Conservation (phyloP, 305 asterid genomes). For the Fraxinus nigra region DNA sequence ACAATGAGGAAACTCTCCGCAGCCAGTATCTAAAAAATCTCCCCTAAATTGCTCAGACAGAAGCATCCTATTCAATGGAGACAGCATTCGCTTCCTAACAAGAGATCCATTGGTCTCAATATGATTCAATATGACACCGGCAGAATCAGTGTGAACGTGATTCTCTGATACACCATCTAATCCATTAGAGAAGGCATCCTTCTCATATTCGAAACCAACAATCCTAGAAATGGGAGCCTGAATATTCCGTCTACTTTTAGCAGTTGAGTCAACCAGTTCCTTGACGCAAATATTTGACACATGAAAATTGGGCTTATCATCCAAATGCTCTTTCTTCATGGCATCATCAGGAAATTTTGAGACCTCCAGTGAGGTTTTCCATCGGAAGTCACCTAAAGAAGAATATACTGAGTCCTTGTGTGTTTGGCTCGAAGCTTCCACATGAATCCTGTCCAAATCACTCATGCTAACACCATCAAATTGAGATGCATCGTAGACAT, state of each 20-base stretch:
- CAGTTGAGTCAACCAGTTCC: slow-evolving; percentile 26
- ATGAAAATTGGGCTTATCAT: slow-evolving; percentile 25
- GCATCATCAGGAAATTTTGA: slow-evolving; percentile 26
- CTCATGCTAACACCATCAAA: slow-evolving; percentile 24
- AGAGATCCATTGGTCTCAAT: slow-evolving; percentile 38
- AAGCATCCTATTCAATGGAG: slow-evolving; percentile 59
- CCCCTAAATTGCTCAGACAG: slow-evolving; percentile 37
- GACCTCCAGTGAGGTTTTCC: slow-evolving; percentile 32
- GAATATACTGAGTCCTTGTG: slow-evolving; percentile 32
- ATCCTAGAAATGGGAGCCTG: slow-evolving; percentile 53
- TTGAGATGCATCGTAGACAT: slow-evolving; percentile 31
- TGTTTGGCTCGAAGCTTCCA: slow-evolving; percentile 26
- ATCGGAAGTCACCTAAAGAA: slow-evolving; percentile 39
- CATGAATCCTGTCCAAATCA: slow-evolving; percentile 33
- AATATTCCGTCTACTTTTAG: slow-evolving; percentile 27
- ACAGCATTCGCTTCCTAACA: slow-evolving; percentile 63
- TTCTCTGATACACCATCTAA: slow-evolving; percentile 24
- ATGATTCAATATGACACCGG: slow-evolving; percentile 25
- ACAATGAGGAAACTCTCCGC: slow-evolving; percentile 27
- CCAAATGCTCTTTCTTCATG: slow-evolving; percentile 25
- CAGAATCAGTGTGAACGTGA: slow-evolving; percentile 22
- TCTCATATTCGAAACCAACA: slow-evolving; percentile 54
- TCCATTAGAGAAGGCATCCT: slow-evolving; percentile 23
- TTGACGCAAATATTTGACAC: slow-evolving; percentile 22
- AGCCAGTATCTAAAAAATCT: slow-evolving; percentile 49